Evolutionary conservation across 352 stramenopile genomes (phyloP).

Genomic region (Phytophthora tentaculata): DNA sequence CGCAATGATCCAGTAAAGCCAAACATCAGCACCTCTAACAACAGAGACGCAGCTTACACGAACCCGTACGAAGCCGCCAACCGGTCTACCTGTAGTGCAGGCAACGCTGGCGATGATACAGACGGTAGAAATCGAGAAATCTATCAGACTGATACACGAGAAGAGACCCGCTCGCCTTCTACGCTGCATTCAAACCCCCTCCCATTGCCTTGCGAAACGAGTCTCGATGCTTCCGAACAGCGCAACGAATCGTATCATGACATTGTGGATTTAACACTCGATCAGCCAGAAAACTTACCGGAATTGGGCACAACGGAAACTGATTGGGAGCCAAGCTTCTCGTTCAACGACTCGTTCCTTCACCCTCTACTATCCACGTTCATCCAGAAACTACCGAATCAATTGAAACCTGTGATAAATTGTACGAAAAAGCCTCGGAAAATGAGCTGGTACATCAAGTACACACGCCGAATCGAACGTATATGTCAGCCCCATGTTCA

Average conservation of each 20-base stretch:
- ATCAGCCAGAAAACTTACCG: not conserved
- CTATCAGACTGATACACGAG: too few species aligned
- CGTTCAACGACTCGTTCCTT: conserved; percentile 53
- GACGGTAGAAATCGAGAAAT: not conserved
- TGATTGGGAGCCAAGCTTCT: conserved; percentile 43
- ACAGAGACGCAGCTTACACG: not conserved
- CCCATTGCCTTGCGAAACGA: not conserved
- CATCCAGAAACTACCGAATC: conserved; percentile 47
- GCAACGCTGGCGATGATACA: not conserved
- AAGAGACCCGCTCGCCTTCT: not conserved
- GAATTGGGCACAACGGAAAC: conserved; percentile 10
- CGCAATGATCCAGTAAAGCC: not conserved
- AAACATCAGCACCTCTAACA: not conserved
- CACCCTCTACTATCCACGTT: conserved; percentile 44
- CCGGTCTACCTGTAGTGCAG: too few species aligned
- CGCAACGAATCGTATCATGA: not conserved
- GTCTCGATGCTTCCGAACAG: not conserved
- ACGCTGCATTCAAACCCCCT: not conserved
- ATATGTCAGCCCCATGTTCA: conserved; percentile 30
- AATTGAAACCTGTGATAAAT: conserved; percentile 51
- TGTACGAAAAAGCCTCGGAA: conserved; percentile 65
- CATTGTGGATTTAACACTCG: not conserved
- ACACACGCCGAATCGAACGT: conserved; percentile 43
- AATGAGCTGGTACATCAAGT: conserved; percentile 66
- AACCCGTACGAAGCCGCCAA: not conserved